These are phyloP conservation scores for Paramecium biaurelia DNA, from an alignment of 73 alveolate genomes.

Conservation along the genomic window DNA sequence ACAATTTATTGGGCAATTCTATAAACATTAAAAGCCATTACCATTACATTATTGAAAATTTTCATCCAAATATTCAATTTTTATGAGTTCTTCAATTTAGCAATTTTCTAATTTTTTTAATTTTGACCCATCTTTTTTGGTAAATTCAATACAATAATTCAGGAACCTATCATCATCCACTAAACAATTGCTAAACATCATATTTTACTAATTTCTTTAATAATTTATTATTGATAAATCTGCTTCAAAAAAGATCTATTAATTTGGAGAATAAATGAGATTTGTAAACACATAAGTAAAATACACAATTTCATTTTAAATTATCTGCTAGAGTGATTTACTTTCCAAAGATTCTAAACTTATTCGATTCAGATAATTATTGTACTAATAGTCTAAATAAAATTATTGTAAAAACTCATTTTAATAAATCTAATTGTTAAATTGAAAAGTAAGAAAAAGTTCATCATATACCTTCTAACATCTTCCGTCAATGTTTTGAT, in stretches of 20 bases:
- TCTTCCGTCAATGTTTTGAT: background rate
- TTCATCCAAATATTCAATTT: background rate
- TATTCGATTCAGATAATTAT: background rate
- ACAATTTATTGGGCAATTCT: background rate
- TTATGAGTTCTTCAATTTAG: background rate
- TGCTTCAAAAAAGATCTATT: background rate
- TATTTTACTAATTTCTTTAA: background rate
- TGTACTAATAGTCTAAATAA: background rate
- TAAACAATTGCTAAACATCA: background rate
- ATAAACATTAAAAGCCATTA: slow-evolving; percentile 39
- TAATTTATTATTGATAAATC: background rate
- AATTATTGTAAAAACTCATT: slow-evolving; percentile 21
- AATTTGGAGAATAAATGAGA: background rate
- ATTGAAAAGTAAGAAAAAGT: background rate
- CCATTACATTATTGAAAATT: slow-evolving; percentile 59
- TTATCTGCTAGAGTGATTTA: background rate
- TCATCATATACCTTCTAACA: background rate
- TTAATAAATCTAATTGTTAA: slow-evolving; percentile 15
- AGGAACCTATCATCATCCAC: background rate
- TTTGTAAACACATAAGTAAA: background rate
- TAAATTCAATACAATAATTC: background rate
- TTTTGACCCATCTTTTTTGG: background rate
- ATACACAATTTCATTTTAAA: background rate
- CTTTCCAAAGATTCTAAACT: background rate
- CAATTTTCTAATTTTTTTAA: background rate